Percentiles rank a stretch among this genome's conserved stretches.
These are phyloP conservation scores for Vigna unguiculata DNA, from an alignment of 306 rosid species.

Conservation along the genomic window DNA sequence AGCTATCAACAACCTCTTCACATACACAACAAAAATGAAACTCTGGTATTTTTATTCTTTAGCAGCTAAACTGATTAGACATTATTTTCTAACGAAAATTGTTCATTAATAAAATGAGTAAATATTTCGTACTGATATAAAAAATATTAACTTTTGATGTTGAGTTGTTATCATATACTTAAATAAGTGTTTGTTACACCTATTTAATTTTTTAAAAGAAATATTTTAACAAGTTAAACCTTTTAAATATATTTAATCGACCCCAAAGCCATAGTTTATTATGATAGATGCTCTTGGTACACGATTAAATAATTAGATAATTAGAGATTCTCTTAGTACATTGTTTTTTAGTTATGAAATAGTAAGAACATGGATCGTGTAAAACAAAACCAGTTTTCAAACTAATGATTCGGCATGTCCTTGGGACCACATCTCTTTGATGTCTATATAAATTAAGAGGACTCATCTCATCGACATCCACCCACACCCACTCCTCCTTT, in stretches of 20 bases:
- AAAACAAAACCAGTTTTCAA: background rate
- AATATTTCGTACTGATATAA: too few species aligned
- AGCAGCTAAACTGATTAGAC: too few species aligned
- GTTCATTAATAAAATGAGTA: too few species aligned
- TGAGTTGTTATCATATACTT: too few species aligned
- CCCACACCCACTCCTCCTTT: slow-evolving; percentile 24
- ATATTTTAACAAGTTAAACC: background rate
- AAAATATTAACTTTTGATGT: too few species aligned
- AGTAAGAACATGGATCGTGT: background rate
- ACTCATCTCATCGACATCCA: background rate
- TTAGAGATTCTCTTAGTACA: background rate
- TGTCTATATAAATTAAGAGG: background rate
- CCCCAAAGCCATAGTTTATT: background rate
- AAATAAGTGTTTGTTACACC: too few species aligned
- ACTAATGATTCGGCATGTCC: background rate
- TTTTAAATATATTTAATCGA: background rate
- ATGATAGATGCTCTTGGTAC: background rate
- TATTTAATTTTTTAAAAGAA: background rate
- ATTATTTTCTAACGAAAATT: too few species aligned
- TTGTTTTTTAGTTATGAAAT: background rate
- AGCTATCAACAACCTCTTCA: too few species aligned
- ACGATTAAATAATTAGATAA: background rate
- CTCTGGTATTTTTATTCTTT: too few species aligned
- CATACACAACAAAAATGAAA: too few species aligned
- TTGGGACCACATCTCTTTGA: background rate